Conservation (phyloP, 768 basidiomycete genomes). For the Tylopilus subfusipes region DNA sequence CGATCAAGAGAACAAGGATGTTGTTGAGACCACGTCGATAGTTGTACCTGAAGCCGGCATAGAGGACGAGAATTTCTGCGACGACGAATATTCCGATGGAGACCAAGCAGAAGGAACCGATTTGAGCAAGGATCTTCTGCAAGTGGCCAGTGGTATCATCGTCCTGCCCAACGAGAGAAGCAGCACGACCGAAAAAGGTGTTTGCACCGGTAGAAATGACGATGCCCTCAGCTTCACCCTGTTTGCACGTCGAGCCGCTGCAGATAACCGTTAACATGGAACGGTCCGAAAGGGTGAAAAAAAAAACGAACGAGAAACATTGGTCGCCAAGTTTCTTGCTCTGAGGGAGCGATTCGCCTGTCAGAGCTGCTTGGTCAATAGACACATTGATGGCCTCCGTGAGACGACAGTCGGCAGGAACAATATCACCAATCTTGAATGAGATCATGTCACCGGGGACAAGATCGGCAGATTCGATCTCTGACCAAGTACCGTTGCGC, state of each 20-base stretch:
- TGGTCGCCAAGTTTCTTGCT: conserved; percentile 92
- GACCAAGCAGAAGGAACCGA: conserved; percentile 95
- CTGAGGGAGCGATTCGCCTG: conserved; percentile 93
- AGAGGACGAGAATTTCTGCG: conserved; percentile 91
- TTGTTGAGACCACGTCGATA: conserved; percentile 97
- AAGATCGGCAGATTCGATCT: conserved; percentile 85
- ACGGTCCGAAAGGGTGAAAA: neutral
- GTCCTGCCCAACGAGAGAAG: conserved; percentile 94
- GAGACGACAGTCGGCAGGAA: conserved; percentile 96
- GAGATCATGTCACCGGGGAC: conserved; percentile 95
- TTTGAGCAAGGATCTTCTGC: conserved; percentile 97
- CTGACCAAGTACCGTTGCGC: conserved; percentile 79
- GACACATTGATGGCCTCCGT: conserved; percentile 96
- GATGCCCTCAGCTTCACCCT: conserved; percentile 98
- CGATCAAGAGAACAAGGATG: conserved; percentile 97
- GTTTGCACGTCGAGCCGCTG: conserved; percentile 96
- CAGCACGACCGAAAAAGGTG: conserved; percentile 98
- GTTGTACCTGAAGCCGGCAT: conserved; percentile 83
- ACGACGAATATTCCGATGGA: conserved; percentile 95
- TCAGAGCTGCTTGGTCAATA: conserved; percentile 97
- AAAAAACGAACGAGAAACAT: conserved; percentile 88
- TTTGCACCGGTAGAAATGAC: conserved; percentile 98
- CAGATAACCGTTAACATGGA: neutral
- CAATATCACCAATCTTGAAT: conserved; percentile 99
- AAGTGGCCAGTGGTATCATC: conserved; percentile 98